Conservation (phyloP, 495 filamentous ascomycete species). For the Penicillium lagena region DNA sequence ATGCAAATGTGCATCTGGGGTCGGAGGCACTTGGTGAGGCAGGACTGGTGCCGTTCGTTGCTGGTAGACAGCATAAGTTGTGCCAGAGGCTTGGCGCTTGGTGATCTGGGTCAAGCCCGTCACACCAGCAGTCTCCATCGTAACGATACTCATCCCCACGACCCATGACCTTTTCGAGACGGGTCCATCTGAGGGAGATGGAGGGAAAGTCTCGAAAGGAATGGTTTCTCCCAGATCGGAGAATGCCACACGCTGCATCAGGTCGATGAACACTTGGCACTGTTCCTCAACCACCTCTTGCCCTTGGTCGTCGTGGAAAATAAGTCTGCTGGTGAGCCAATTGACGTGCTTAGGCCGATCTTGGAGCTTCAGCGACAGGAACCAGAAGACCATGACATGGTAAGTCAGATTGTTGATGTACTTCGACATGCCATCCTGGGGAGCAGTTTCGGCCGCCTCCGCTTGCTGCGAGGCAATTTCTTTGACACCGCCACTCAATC, state of each 20-base stretch:
- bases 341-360: constrained; percentile 78
- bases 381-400: constrained; percentile 96
- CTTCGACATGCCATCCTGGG: constrained; percentile 47
- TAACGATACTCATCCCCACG: constrained; percentile 79
- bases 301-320: constrained; percentile 63
- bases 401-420: constrained; percentile 92
- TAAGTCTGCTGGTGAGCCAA: constrained; percentile 88
- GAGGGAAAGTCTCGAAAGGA: constrained; percentile 48
- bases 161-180: constrained; percentile 76
- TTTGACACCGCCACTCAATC: constrained; percentile 36
- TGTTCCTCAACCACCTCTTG: constrained; percentile 81
- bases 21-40: constrained; percentile 55
- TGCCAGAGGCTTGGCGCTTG: constrained; percentile 78
- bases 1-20: constrained; percentile 38
- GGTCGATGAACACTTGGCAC: constrained; percentile 86
- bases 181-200: constrained; percentile 57
- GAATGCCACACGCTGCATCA: constrained; percentile 89
- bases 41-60: constrained; percentile 64
- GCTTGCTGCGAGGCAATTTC: constrained; percentile 28
- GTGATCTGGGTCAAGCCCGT: constrained; percentile 75
- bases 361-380: constrained; percentile 74
- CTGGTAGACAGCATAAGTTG: constrained; percentile 67
- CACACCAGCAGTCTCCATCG: constrained; percentile 69
- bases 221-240: constrained; percentile 65
- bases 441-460: constrained; percentile 22